These are phyloP conservation scores for Zygotorulaspora florentina DNA, from an alignment of 805 yeast species.

Conservation along the genomic window DNA sequence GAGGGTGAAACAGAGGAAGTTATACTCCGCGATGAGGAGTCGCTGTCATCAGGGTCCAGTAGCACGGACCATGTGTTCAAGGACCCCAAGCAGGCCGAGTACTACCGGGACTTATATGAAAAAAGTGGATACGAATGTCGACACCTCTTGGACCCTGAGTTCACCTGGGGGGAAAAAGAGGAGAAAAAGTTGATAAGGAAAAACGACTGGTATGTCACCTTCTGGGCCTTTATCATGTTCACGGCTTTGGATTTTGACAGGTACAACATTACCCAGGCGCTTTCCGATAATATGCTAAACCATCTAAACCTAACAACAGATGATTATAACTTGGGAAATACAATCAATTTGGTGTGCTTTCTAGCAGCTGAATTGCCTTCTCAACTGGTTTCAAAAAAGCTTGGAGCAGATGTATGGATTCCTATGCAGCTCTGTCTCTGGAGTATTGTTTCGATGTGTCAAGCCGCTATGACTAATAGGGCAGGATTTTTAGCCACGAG, in stretches of 20 bases:
- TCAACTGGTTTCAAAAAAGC: constrained; percentile 56
- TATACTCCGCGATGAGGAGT: constrained; percentile 6
- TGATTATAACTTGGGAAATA: constrained; percentile 56
- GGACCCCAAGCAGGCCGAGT: constrained; percentile 46
- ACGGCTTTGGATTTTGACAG: constrained; percentile 56
- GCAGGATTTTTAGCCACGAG: constrained; percentile 47
- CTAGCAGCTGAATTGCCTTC: constrained; percentile 60
- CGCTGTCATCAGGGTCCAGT: constrained; percentile 7
- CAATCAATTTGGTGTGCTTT: constrained; percentile 50
- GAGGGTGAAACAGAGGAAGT: neutral
- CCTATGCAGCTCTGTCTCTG: constrained; percentile 55
- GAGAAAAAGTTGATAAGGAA: constrained; percentile 48
- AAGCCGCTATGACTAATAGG: constrained; percentile 41
- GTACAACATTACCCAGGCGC: constrained; percentile 53
- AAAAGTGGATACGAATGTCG: constrained; percentile 51
- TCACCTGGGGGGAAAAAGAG: constrained; percentile 51
- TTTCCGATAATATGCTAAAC: constrained; percentile 50
- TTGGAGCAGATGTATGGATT: constrained; percentile 62
- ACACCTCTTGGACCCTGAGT: constrained; percentile 51
- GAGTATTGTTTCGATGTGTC: constrained; percentile 53
- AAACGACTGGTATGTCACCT: constrained; percentile 51
- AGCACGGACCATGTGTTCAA: constrained; percentile 7
- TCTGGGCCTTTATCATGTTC: constrained; percentile 58
- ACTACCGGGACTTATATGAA: constrained; percentile 46
- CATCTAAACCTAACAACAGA: constrained; percentile 52